Evolutionary conservation across 2,329 filamentous ascomycete genomes (phyloP).

Genomic region (Epichloe scottii): DNA sequence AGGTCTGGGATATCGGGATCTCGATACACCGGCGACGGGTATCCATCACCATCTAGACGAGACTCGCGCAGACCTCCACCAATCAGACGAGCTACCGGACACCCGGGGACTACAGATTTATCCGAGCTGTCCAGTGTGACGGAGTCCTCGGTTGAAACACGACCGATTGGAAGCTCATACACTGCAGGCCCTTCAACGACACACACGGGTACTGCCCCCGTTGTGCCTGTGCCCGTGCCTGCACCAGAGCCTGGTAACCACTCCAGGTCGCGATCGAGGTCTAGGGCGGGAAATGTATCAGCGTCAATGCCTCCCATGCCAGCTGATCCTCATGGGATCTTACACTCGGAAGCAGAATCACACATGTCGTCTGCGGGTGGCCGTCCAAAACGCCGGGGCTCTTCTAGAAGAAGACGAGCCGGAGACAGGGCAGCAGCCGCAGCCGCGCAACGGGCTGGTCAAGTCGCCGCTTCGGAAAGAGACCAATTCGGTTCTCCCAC

Average conservation of each 20-base stretch:
- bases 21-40: constrained; percentile 57
- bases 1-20: constrained; percentile 50
- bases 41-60: constrained; percentile 34
- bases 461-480: constrained; percentile 29
- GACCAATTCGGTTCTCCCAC: constrained; percentile 28
- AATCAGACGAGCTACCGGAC: constrained; percentile 18
- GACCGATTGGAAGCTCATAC: constrained; percentile 16
- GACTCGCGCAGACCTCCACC: constrained; percentile 18
- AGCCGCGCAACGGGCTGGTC: constrained; percentile 34
- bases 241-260: constrained; percentile 13
- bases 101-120: constrained; percentile 15
- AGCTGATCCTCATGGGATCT: constrained; percentile 33
- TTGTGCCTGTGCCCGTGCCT: constrained; percentile 1
- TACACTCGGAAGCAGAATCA: constrained; percentile 18
- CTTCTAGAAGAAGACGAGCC: constrained; percentile 33
- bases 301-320: constrained; percentile 44
- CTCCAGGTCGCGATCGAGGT: constrained; percentile 25
- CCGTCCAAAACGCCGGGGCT: constrained; percentile 28
- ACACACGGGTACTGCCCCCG: constrained; percentile 12
- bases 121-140: constrained; percentile 22
- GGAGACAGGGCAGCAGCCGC: constrained; percentile 34
- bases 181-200: constrained; percentile 8
- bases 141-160: constrained; percentile 22
- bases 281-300: constrained; percentile 24
- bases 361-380: constrained; percentile 20